Base-by-base conservation (phyloP, 2,329 filamentous ascomycete genomes). In the Pseudocercospora fijiensis region DNA sequence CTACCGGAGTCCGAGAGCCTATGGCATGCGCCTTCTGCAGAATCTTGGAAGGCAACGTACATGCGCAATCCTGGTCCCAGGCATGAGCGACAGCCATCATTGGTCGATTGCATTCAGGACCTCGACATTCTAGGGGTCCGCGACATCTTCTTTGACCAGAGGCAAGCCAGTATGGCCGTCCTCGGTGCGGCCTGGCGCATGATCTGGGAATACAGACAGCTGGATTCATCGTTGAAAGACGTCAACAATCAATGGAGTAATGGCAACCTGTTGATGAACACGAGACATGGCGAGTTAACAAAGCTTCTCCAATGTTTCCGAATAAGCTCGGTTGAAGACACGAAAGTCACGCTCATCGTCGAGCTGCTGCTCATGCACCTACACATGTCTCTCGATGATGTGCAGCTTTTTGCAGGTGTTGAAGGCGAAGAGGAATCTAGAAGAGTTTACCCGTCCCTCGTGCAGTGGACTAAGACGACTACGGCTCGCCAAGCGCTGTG, bases 331-430 rank as follows among this genome's bases (percentile, higher is more conserved):
- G 72, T 69, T 9, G 60, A 75, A 62, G 74, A 74, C 55, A 72
- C 68, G 8, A 74, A 72, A 60, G 73, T 75, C 68, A 74, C 76
- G 7, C 64, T 81, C 62, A 70, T 78, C 18, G 78, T 83, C 1
- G 78, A 82, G 69, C 78, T 88, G 0, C 78, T 89, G 10, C 78
- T 87, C 62, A 84, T 90, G 80, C 84, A 89, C 70, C 78, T 90
- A 4, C 84, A 90, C 72, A 82, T 88, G 49, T 86, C 85, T 0
- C 77, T 89, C 2, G 84, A 88, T 67, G 87, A 90, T 62, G 77
- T 90, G 16, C 87, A 90, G 70, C 80, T 88, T 3, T 89, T 90
- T 67, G 85, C 86, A 0, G 88, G 88, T 4, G 87, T 88, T 49
- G 87, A 88, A 67, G 87, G 86, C 24, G 84, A 87, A 65, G 86